phyloP scores from a whole-genome alignment of 2,329 filamentous ascomycete genomes.

The Talaromyces funiculosus region DNA sequence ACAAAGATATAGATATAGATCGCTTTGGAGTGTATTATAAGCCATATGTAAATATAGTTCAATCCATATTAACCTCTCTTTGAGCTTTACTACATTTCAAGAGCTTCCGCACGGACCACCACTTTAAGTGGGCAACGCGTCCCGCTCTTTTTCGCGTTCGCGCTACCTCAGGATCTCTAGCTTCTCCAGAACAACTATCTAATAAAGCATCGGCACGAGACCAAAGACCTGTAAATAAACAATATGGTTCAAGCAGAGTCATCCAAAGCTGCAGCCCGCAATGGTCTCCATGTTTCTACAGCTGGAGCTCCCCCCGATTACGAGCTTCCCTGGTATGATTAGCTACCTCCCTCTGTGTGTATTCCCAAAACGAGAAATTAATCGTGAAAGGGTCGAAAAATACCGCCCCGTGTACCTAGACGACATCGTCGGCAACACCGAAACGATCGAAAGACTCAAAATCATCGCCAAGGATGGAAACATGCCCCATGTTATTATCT shows the following conservation, averaged over 20 bases:
- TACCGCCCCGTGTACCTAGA: conserved; percentile 92
- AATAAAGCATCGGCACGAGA: neutral
- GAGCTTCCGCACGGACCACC: neutral
- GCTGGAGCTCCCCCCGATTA: conserved; percentile 40
- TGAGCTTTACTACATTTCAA: too few relatives aligned
- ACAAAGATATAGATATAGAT: neutral
- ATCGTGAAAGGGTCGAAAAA: conserved; percentile 80
- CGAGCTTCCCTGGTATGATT: conserved; percentile 44
- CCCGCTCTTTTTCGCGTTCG: conserved; percentile 1
- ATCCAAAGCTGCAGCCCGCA: conserved; percentile 39
- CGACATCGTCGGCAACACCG: conserved; percentile 95
- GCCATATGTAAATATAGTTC: neutral
- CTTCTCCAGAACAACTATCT: neutral
- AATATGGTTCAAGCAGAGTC: conserved; percentile 45
- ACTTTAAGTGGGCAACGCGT: neutral
- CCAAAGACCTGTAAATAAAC: neutral
- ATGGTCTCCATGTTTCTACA: conserved; percentile 36
- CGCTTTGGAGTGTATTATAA: conserved; percentile 18
- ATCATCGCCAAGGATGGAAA: conserved; percentile 98
- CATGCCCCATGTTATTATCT: conserved; percentile 99
- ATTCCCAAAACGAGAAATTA: neutral
- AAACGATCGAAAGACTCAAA: conserved; percentile 94
- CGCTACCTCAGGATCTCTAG: neutral
- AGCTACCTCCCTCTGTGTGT: neutral
- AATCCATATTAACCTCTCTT: too few relatives aligned